phyloP scores from a whole-genome alignment of 2,329 filamentous ascomycete species.

The Stachybotrys chartarum region DNA sequence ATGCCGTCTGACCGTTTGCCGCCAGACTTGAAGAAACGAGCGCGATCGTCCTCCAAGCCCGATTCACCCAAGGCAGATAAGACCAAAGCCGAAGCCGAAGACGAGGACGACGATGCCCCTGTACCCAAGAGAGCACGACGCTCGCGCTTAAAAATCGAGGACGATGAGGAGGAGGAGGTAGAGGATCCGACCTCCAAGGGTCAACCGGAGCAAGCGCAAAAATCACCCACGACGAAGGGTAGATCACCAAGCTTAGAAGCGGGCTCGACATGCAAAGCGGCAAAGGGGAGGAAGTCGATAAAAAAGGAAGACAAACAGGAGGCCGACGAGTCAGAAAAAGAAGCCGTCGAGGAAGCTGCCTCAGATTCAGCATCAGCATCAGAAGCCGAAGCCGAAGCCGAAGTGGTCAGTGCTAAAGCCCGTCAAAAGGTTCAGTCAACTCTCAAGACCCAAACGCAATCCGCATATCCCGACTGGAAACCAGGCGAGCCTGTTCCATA shows the following conservation, averaged over 20 bases:
- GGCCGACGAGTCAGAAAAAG: conserved; percentile 3
- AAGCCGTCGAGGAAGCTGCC: conserved; percentile 15
- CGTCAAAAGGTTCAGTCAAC: conserved; percentile 75
- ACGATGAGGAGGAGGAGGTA: conserved; percentile 41
- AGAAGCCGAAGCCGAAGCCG: conserved; percentile 55
- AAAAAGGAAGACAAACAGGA: conserved; percentile 18
- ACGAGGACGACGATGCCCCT: conserved; percentile 54
- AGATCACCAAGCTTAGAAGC: conserved; percentile 12
- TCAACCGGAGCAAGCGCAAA: conserved; percentile 11
- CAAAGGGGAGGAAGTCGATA: conserved; percentile 6
- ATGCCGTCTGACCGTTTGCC: background rate
- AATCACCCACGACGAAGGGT: conserved; percentile 7
- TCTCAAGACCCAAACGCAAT: conserved; percentile 59
- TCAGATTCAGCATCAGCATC: conserved; percentile 25
- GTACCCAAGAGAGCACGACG: conserved; percentile 50
- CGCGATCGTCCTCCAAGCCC: conserved; percentile 16
- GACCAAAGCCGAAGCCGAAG: conserved; percentile 29
- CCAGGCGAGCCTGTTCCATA: conserved; percentile 85
- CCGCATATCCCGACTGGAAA: conserved; percentile 95
- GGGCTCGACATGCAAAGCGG: conserved; percentile 8
- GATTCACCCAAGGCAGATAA: conserved; percentile 9
- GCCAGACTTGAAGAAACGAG: conserved; percentile 39
- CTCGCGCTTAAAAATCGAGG: conserved; percentile 39
- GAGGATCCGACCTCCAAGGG: conserved; percentile 21
- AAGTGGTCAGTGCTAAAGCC: conserved; percentile 65